phyloP scores from a whole-genome alignment of 768 basidiomycete species.

The Leccinum longicurvipes region DNA sequence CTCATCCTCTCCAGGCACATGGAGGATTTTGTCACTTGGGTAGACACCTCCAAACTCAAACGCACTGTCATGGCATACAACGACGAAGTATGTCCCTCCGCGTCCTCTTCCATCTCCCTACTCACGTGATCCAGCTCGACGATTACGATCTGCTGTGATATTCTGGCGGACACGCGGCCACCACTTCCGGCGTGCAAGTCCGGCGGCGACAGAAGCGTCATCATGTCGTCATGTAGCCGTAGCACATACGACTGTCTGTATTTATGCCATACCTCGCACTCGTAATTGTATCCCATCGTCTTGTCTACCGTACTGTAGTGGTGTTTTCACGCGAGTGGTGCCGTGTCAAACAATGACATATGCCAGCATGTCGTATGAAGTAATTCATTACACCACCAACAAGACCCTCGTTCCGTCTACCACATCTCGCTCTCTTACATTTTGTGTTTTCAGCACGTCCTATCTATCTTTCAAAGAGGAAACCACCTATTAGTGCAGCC shows the following conservation, averaged over 20 bases:
- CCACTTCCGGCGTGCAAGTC: background rate
- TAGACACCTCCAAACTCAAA: conserved; percentile 96
- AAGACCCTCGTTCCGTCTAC: conserved; percentile 3
- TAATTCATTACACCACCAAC: conserved; percentile 5
- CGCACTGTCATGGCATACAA: conserved; percentile 95
- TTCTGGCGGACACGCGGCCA: background rate
- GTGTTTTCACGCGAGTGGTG: conserved; percentile 23
- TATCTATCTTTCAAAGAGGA: conserved; percentile 12
- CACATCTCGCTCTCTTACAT: conserved; percentile 2
- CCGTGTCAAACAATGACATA: conserved; percentile 14
- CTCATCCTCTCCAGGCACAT: conserved; percentile 60
- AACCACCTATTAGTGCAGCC: conserved; percentile 10
- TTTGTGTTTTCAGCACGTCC: conserved; percentile 4
- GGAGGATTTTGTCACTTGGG: conserved; percentile 99
- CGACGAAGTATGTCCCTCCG: conserved; percentile 67
- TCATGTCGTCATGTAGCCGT: background rate
- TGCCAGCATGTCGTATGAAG: conserved; percentile 4
- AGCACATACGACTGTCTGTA: background rate
- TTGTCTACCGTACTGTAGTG: background rate
- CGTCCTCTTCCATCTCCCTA: background rate
- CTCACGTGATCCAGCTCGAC: conserved; percentile 62
- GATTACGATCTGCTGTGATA: conserved; percentile 83
- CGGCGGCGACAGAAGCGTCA: background rate
- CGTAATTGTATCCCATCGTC: background rate
- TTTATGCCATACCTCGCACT: background rate